A percentile compares a stretch with the other conserved stretches of the same genome.
These are phyloP conservation scores for Epichloe typhina DNA, from an alignment of 2,329 filamentous ascomycete species.

Conservation along the genomic window DNA sequence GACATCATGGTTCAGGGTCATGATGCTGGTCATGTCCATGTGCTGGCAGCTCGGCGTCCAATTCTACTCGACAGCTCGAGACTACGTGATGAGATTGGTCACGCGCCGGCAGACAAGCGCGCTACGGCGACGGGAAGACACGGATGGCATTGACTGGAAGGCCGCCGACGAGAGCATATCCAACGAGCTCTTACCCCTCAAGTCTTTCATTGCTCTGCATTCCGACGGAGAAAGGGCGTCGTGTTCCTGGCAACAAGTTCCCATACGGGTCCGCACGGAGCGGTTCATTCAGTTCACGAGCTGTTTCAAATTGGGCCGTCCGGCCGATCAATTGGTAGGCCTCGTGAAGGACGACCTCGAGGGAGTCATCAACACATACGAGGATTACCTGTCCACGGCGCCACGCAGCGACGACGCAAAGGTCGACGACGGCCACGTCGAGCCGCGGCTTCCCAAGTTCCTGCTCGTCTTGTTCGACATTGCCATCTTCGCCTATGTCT, in stretches of 20 bases:
- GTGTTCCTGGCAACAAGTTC: slow-evolving; percentile 5
- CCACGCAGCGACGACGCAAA: neutral
- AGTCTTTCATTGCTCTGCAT: neutral
- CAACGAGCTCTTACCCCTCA: slow-evolving; percentile 5
- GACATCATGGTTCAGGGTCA: slow-evolving; percentile 9
- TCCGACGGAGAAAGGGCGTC: neutral
- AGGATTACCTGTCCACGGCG: slow-evolving; percentile 8
- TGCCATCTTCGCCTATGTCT: slow-evolving; percentile 11
- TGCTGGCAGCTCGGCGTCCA: slow-evolving; percentile 10
- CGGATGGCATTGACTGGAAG: slow-evolving; percentile 6
- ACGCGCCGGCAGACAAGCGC: slow-evolving; percentile 7
- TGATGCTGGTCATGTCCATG: slow-evolving; percentile 11
- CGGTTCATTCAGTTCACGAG: slow-evolving; percentile 10
- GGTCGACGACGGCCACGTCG: slow-evolving; percentile 7
- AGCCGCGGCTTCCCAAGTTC: slow-evolving; percentile 10
- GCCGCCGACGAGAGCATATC: slow-evolving; percentile 5
- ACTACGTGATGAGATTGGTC: slow-evolving; percentile 7
- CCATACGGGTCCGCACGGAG: slow-evolving; percentile 8
- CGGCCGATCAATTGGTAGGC: slow-evolving; percentile 10
- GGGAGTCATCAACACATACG: slow-evolving; percentile 9
- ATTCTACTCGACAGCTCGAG: slow-evolving; percentile 8
- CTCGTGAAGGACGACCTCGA: slow-evolving; percentile 11
- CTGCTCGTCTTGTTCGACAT: slow-evolving; percentile 10
- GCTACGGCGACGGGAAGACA: slow-evolving; percentile 1
- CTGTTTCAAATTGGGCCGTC: slow-evolving; percentile 7